phyloP scores from a whole-genome alignment of 768 basidiomycete genomes.

The Botryobasidium botryosum region DNA sequence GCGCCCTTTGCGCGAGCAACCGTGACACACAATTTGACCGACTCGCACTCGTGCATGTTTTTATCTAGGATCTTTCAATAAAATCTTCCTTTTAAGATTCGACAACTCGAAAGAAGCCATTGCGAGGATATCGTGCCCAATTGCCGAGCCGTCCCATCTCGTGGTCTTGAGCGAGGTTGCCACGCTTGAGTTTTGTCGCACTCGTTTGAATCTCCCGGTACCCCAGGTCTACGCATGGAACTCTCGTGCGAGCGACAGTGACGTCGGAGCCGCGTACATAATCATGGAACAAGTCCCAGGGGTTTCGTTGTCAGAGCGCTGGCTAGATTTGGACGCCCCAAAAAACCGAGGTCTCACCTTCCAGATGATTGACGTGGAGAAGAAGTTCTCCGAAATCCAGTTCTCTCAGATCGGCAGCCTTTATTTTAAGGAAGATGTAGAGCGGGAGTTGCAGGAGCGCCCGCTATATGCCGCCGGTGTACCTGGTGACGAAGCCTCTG shows the following conservation, averaged over 20 bases:
- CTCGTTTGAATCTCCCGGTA: constrained; percentile 24
- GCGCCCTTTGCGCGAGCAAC: neutral
- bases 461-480: constrained; percentile 11
- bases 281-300: constrained; percentile 29
- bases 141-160: constrained; percentile 23
- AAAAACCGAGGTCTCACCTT: too few relatives aligned
- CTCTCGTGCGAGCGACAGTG: constrained; percentile 15
- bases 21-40: neutral
- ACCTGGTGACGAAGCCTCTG: constrained; percentile 14
- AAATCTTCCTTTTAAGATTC: constrained; percentile 26
- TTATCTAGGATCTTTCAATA: constrained; percentile 27
- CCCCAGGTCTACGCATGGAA: constrained; percentile 29
- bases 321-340: too few relatives aligned
- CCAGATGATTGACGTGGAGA: constrained; percentile 13
- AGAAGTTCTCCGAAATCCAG: constrained; percentile 10
- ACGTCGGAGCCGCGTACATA: constrained; percentile 28
- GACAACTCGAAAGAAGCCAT: constrained; percentile 23
- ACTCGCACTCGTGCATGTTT: constrained; percentile 1
- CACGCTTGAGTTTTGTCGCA: constrained; percentile 27
- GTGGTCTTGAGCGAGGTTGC: constrained; percentile 32
- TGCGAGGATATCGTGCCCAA: constrained; percentile 27
- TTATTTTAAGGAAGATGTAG: constrained; percentile 19
- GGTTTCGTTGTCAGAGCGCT: too few relatives aligned
- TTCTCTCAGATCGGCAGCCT: constrained; percentile 21
- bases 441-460: neutral